Evolutionary conservation across 768 basidiomycete genomes (phyloP).

Genomic region (Mycena vitilis): DNA sequence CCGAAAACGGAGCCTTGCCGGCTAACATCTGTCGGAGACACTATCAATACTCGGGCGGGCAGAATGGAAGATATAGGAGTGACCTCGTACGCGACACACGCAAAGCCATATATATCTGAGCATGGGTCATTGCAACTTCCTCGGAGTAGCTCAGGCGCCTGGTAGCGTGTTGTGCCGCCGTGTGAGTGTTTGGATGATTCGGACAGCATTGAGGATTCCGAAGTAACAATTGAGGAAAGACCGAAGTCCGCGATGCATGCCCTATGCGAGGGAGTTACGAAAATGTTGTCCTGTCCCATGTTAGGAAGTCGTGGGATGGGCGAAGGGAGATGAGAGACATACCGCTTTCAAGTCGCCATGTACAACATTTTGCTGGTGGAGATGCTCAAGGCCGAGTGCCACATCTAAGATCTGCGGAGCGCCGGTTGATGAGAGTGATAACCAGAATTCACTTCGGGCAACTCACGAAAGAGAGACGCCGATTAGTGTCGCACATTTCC

Average conservation of each 20-base stretch:
- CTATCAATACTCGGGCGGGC: background rate
- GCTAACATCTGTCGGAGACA: slow-evolving; percentile 4
- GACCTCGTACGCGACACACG: slow-evolving; percentile 53
- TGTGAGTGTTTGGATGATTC: slow-evolving; percentile 34
- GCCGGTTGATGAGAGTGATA: background rate
- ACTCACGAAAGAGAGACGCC: slow-evolving; percentile 22
- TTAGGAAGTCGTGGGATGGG: background rate
- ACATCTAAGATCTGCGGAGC: slow-evolving; percentile 32
- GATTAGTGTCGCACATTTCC: background rate
- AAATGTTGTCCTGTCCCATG: slow-evolving; percentile 54
- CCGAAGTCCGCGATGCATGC: slow-evolving; percentile 66
- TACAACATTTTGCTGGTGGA: slow-evolving; percentile 30
- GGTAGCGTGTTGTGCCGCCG: slow-evolving; percentile 47
- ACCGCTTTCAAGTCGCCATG: slow-evolving; percentile 39
- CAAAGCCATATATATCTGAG: slow-evolving; percentile 56
- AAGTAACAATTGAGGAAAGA: slow-evolving; percentile 45
- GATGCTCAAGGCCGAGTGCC: slow-evolving; percentile 33
- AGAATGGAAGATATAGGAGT: background rate
- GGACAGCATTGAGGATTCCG: slow-evolving; percentile 31
- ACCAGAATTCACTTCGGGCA: background rate
- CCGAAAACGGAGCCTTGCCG: slow-evolving; percentile 17
- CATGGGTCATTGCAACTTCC: slow-evolving; percentile 32
- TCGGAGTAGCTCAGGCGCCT: slow-evolving; percentile 43
- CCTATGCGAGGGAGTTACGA: slow-evolving; percentile 51
- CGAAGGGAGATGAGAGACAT: background rate